Base-by-base conservation (phyloP, 2,329 filamentous ascomycete genomes). In the Ophiostoma tasmaniense region DNA sequence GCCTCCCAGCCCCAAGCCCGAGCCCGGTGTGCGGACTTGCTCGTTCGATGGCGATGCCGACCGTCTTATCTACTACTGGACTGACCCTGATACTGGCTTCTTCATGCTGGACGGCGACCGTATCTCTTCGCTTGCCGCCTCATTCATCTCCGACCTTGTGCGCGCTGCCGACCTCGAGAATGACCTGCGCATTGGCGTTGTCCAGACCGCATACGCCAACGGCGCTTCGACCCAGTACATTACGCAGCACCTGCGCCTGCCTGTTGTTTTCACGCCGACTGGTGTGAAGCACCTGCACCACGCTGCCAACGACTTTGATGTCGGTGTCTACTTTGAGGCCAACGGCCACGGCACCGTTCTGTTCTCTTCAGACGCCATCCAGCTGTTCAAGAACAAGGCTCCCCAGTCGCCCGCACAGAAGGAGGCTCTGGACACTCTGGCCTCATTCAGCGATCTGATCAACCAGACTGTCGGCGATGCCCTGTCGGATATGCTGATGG, bases 381-480 rank as follows among this genome's bases (percentile, higher is more conserved):
- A 90, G 74, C 85, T 87, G 66, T 96, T 99, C 80, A 85, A 84
- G 73, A 90, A 87, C 74, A 90, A 90, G 71, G 86, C 92, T 76
- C 93, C 95, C 6, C 90, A 96, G 78, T 96, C 92, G 0, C 94
- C 95, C 0, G 94, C 92, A 7, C 93, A 98, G 79, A 91, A 94
- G 77, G 90, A 92, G 74, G 92, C 94, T 1, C 86, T 98, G 17
- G 91, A 96, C 68, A 93, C 89, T 10, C 88, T 99, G 0, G 85
- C 87, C 67, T 93, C 92, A 13, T 85, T 96, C 68, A 90, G 90
- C 66, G 91, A 97, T 74, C 85, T 99, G 72, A 96, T 99, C 83
- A 99, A 99, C 84, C 95, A 99, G 82, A 95, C 95, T 0, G 94
- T 98, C 64, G 95, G 95, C 67, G 95, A 99, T 77, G 95, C 95